Conservation (phyloP, 2,329 filamentous ascomycete species). For the Exophiala xenobiotica region DNA sequence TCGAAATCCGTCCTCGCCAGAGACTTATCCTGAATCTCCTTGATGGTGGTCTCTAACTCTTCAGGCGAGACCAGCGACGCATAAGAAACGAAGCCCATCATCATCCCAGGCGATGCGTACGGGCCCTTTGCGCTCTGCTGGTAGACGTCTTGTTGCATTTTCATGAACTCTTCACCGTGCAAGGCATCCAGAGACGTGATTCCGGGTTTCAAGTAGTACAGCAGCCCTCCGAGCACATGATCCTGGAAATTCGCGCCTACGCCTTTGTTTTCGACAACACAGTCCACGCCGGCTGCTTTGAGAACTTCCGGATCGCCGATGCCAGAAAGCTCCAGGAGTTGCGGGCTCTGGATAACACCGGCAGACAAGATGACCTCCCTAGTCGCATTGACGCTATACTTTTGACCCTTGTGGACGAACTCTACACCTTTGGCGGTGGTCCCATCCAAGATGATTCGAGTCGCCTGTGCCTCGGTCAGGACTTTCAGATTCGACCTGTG, state of each 20-base stretch:
- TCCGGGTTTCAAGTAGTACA: slow-evolving; percentile 33
- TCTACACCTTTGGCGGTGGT: slow-evolving; percentile 43
- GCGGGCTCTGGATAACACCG: slow-evolving; percentile 58
- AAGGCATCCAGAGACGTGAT: slow-evolving; percentile 37
- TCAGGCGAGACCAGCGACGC: slow-evolving; percentile 36
- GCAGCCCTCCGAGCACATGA: slow-evolving; percentile 33
- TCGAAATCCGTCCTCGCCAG: slow-evolving; percentile 37
- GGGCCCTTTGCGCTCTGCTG: slow-evolving; percentile 35
- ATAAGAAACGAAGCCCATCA: slow-evolving; percentile 41
- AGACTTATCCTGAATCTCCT: slow-evolving; percentile 35
- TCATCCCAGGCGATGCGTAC: slow-evolving; percentile 35
- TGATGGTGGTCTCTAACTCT: slow-evolving; percentile 35
- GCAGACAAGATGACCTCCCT: slow-evolving; percentile 60
- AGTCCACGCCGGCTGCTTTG: slow-evolving; percentile 40
- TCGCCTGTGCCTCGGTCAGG: slow-evolving; percentile 46
- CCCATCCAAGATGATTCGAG: slow-evolving; percentile 32
- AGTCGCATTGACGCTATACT: slow-evolving; percentile 36
- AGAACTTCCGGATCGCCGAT: slow-evolving; percentile 52
- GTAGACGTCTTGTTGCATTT: slow-evolving; percentile 35
- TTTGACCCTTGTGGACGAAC: slow-evolving; percentile 41
- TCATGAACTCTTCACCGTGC: slow-evolving; percentile 37
- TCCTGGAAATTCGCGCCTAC: slow-evolving; percentile 53
- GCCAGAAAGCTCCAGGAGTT: slow-evolving; percentile 60
- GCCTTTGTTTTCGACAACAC: slow-evolving; percentile 44
- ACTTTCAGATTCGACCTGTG: slow-evolving; percentile 47